Conservation (phyloP, 192 early-diverging fungal species). For the Coemansia reversa region DNA sequence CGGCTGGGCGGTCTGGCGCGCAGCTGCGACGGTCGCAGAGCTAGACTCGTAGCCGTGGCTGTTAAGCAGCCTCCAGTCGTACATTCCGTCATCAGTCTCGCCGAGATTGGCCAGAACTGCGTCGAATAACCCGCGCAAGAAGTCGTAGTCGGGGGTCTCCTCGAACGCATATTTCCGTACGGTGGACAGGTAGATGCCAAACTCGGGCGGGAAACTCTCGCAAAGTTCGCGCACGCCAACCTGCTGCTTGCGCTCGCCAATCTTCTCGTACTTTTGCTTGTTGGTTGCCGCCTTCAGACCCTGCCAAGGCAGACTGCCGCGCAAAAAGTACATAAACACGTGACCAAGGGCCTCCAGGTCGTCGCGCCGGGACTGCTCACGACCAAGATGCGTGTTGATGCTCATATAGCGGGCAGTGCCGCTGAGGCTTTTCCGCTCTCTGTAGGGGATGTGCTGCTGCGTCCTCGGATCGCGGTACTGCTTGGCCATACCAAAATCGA, state of each 20-base stretch:
- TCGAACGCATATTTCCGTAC: conserved; percentile 92
- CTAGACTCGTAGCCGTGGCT: conserved; percentile 49
- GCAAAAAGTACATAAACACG: conserved; percentile 98
- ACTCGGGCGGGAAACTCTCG: conserved; percentile 90
- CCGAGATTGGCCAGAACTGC: conserved; percentile 68
- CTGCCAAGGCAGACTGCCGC: conserved; percentile 94
- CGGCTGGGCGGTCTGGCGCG: conserved; percentile 26
- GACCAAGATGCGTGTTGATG: conserved; percentile 96
- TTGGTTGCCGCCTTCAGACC: conserved; percentile 96
- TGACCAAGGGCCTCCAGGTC: conserved; percentile 97
- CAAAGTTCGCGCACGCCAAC: conserved; percentile 87
- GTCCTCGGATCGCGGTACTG: conserved; percentile 96
- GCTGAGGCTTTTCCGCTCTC: conserved; percentile 90
- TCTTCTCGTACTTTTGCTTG: conserved; percentile 99
- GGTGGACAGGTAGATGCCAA: conserved; percentile 85
- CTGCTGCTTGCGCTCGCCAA: conserved; percentile 97
- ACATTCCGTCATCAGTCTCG: conserved; percentile 86
- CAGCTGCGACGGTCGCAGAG: conserved; percentile 31
- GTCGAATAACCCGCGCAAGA: conserved; percentile 80
- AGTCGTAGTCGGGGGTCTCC: conserved; percentile 97
- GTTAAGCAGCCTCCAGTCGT: conserved; percentile 83
- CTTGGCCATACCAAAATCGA: conserved; percentile 99
- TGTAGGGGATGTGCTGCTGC: conserved; percentile 95
- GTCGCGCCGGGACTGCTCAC: conserved; percentile 97
- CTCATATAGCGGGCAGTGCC: conserved; percentile 98